Conservation (phyloP, 2,329 filamentous ascomycete species). For the Huntiella omanensis region DNA sequence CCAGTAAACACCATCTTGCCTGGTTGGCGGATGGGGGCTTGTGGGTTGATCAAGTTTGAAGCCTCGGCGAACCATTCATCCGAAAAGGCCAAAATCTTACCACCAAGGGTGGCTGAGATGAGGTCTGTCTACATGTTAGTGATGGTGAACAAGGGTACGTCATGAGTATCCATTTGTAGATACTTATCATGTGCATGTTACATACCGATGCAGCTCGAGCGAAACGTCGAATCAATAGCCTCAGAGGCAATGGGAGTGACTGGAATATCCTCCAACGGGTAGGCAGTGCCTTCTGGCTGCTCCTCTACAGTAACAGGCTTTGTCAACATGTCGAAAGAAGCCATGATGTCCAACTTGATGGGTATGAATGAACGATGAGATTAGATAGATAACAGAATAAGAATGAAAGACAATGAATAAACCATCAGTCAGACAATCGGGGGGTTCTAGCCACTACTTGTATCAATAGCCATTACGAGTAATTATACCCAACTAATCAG, state of each 20-base stretch:
- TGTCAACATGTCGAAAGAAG: conserved; percentile 1
- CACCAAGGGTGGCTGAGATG: conserved; percentile 40
- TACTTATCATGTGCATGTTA: neutral
- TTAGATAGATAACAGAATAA: neutral
- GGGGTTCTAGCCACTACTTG: too few relatives aligned
- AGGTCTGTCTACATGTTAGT: conserved; percentile 28
- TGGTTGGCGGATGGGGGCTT: conserved; percentile 39
- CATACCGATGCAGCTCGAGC: conserved; percentile 40
- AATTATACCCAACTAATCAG: too few relatives aligned
- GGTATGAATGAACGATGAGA: neutral
- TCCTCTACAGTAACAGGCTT: conserved; percentile 9
- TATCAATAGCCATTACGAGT: too few relatives aligned
- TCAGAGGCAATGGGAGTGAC: conserved; percentile 29
- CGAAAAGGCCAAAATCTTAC: conserved; percentile 45
- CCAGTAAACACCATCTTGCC: conserved; percentile 52
- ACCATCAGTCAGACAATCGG: too few relatives aligned
- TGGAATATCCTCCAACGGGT: conserved; percentile 36
- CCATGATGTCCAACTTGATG: neutral
- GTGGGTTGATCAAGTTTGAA: conserved; percentile 43
- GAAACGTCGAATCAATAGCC: conserved; percentile 42
- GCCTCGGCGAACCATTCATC: conserved; percentile 53
- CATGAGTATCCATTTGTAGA: neutral
- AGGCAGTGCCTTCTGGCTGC: conserved; percentile 20
- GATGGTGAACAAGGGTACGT: neutral
- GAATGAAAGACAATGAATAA: neutral